A percentile compares a stretch with the other conserved stretches of the same genome.
Evolutionary conservation across 768 basidiomycete genomes (phyloP).

Genomic region (Clitopilus hobsonii): DNA sequence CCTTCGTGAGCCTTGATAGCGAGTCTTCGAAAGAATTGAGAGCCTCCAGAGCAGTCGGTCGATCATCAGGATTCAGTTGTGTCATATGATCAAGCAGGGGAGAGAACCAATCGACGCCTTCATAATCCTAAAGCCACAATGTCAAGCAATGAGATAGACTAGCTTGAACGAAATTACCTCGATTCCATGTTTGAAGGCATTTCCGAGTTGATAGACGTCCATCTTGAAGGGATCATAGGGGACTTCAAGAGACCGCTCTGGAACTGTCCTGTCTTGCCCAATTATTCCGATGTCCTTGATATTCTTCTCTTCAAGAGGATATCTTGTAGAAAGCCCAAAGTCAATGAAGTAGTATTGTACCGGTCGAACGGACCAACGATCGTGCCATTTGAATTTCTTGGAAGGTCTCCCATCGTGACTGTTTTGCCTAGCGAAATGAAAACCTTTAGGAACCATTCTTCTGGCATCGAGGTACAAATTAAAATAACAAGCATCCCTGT

Average conservation of each 20-base stretch:
- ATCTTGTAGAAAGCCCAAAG: slow-evolving; percentile 26
- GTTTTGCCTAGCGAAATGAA: slow-evolving; percentile 16
- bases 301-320: slow-evolving; percentile 16
- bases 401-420: slow-evolving; percentile 10
- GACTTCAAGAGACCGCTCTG: slow-evolving; percentile 20
- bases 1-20: not conserved
- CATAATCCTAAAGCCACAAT: not conserved
- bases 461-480: slow-evolving; percentile 34
- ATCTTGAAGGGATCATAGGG: slow-evolving; percentile 34
- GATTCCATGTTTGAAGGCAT: slow-evolving; percentile 7
- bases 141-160: not conserved
- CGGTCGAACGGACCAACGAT: slow-evolving; percentile 21
- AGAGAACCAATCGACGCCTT: not conserved
- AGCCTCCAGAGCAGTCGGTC: not conserved
- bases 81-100: not conserved
- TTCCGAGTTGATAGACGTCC: slow-evolving; percentile 41
- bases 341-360: slow-evolving; percentile 33
- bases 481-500: slow-evolving; percentile 8
- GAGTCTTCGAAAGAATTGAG: not conserved
- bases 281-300: slow-evolving; percentile 19
- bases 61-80: not conserved
- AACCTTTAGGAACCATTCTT: slow-evolving; percentile 16
- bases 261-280: slow-evolving; percentile 38
- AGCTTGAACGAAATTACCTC: not conserved
- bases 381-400: slow-evolving; percentile 11